Percentiles rank a stretch among this genome's conserved stretches.
These are phyloP conservation scores for Adansonia rubrostipa DNA, from an alignment of 441 rosid species.

Conservation along the genomic window DNA sequence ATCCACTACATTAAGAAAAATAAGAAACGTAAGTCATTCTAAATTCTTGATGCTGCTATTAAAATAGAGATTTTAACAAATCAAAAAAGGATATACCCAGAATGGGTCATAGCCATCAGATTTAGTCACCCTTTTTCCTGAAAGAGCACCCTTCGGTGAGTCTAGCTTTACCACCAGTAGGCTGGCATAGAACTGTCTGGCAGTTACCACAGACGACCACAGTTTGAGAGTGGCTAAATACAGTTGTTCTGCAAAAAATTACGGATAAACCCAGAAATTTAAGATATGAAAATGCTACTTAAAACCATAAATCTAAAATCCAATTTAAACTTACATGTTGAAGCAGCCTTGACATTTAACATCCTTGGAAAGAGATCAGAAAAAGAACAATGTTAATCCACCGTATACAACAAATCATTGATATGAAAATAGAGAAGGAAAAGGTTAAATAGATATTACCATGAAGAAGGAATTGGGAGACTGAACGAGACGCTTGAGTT, in stretches of 20 bases:
- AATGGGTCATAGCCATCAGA: background rate
- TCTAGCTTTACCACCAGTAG: no score
- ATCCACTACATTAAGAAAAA: no score
- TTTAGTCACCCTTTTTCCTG: no score
- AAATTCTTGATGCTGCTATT: background rate
- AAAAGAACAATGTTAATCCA: background rate
- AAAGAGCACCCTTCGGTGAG: no score
- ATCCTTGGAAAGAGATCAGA: background rate
- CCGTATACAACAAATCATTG: background rate
- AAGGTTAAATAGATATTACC: background rate
- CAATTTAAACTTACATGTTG: background rate
- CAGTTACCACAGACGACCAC: no score
- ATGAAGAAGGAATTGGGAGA: conserved; percentile 25
- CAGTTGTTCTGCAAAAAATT: no score
- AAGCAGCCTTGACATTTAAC: no score
- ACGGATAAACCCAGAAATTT: no score
- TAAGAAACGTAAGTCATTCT: background rate
- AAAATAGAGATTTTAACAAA: background rate
- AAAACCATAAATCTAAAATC: background rate
- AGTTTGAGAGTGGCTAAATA: no score
- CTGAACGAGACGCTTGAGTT: no score
- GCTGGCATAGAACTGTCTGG: no score
- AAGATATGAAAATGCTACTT: no score
- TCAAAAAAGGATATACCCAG: background rate
- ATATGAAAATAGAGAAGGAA: background rate